These are phyloP conservation scores for Paraleonurus japonicus DNA, from an alignment of 257 asterid species.

Conservation along the genomic window DNA sequence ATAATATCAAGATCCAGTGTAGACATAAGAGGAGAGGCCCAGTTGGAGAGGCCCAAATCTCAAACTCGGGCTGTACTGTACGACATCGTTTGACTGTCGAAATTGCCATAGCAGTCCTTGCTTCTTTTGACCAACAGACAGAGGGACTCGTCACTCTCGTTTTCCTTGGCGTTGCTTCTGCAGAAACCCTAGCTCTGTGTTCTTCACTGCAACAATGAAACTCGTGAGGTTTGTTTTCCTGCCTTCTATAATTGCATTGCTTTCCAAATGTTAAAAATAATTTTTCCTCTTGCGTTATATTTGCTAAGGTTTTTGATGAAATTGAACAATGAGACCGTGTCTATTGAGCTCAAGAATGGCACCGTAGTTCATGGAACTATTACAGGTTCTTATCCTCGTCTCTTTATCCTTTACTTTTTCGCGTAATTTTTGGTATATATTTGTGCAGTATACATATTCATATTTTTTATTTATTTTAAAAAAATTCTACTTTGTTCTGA, in stretches of 20 bases:
- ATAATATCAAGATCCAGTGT: background rate
- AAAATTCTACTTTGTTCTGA: background rate
- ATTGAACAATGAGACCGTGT: constrained; percentile 52
- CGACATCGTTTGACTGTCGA: constrained; percentile 25
- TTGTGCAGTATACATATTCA: background rate
- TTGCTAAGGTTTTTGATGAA: constrained; percentile 51
- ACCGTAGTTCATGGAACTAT: constrained; percentile 54
- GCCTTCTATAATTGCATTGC: background rate
- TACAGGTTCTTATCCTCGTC: constrained; percentile 28
- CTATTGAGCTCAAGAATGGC: constrained; percentile 56
- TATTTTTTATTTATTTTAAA: background rate
- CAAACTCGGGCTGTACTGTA: background rate
- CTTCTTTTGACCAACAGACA: background rate
- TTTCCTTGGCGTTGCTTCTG: constrained; percentile 5
- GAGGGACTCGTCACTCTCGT: background rate
- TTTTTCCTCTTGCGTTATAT: background rate
- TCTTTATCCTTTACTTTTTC: background rate
- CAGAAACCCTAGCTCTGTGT: constrained; percentile 41
- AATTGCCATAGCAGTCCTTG: background rate
- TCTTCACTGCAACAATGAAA: constrained; percentile 36
- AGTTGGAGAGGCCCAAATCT: constrained; percentile 23
- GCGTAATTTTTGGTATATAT: background rate
- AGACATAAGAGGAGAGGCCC: background rate
- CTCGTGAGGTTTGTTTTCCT: constrained; percentile 39
- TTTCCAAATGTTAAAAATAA: background rate